phyloP scores from a whole-genome alignment of 2,329 filamentous ascomycete species.

The Fusarium humuli region DNA sequence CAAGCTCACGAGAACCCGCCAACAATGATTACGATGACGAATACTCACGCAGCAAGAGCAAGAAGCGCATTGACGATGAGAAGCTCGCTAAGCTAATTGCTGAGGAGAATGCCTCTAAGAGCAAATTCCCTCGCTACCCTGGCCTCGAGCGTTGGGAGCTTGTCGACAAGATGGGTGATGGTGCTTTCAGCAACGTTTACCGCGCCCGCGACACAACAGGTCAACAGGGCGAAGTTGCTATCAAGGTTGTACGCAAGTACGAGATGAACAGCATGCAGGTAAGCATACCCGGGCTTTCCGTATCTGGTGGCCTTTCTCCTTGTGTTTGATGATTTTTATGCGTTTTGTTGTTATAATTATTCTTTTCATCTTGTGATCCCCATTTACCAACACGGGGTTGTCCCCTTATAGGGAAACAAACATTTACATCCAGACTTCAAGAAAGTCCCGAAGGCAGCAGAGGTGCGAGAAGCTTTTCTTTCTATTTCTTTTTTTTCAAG shows the following conservation, averaged over 20 bases:
- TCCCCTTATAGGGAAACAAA: constrained; percentile 78
- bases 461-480: constrained; percentile 78
- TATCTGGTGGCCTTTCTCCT: constrained; percentile 42
- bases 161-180: constrained; percentile 97
- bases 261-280: constrained; percentile 99
- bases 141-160: constrained; percentile 76
- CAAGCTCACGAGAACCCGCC: constrained; percentile 57
- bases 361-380: constrained; percentile 36
- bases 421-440: constrained; percentile 97
- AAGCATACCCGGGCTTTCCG: constrained; percentile 60
- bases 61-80: constrained; percentile 65
- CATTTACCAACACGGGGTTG: constrained; percentile 67
- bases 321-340: constrained; percentile 30
- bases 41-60: constrained; percentile 53
- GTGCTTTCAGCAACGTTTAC: constrained; percentile 99
- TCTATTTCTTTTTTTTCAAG: constrained; percentile 38
- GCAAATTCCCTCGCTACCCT: constrained; percentile 78
- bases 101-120: constrained; percentile 87
- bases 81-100: constrained; percentile 88
- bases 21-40: constrained; percentile 72
- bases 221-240: constrained; percentile 83
- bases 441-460: constrained; percentile 93
- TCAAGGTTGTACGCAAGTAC: constrained; percentile 98
- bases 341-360: constrained; percentile 2
- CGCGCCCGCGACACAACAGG: constrained; percentile 81